These are phyloP conservation scores for Phycomyces blakesleeanus DNA, from an alignment of 192 early-diverging fungal genomes.

Conservation along the genomic window DNA sequence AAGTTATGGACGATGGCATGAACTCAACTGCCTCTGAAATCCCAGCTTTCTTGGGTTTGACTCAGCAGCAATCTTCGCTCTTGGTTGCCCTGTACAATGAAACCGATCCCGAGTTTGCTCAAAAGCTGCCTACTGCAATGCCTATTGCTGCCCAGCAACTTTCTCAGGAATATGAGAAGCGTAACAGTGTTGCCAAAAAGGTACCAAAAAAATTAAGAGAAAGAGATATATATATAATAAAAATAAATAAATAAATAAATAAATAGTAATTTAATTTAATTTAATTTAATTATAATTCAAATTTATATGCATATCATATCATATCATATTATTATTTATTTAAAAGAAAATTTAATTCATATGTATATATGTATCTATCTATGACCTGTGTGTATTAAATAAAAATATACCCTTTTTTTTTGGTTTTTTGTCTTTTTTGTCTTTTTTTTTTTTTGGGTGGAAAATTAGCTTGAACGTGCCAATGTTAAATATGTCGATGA, in stretches of 20 bases:
- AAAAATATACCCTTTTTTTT: not conserved
- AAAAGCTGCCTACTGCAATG: slow-evolving; percentile 43
- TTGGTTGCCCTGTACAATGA: slow-evolving; percentile 48
- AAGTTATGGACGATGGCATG: not conserved
- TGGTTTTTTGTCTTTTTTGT: slow-evolving; percentile 2
- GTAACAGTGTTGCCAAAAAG: slow-evolving; percentile 45
- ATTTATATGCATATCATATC: too few species aligned
- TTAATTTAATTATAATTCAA: too few species aligned
- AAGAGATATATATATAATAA: too few species aligned
- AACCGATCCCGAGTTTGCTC: slow-evolving; percentile 44
- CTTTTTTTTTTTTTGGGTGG: slow-evolving; percentile 7
- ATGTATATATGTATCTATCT: too few species aligned
- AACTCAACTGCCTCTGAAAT: slow-evolving; percentile 4
- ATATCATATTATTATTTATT: too few species aligned
- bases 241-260: too few species aligned
- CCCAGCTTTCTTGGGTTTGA: slow-evolving; percentile 44
- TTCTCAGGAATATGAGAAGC: slow-evolving; percentile 40
- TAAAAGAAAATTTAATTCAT: too few species aligned
- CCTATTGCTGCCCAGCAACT: slow-evolving; percentile 45
- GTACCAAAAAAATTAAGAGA: slow-evolving; percentile 7
- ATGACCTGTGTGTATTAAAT: not conserved
- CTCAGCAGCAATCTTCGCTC: slow-evolving; percentile 43
- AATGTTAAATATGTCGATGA: slow-evolving; percentile 35
- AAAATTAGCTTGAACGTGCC: slow-evolving; percentile 37
- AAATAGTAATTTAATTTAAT: too few species aligned